These are phyloP conservation scores for Penicillium malachiteum DNA, from an alignment of 495 filamentous ascomycete species.

Conservation along the genomic window DNA sequence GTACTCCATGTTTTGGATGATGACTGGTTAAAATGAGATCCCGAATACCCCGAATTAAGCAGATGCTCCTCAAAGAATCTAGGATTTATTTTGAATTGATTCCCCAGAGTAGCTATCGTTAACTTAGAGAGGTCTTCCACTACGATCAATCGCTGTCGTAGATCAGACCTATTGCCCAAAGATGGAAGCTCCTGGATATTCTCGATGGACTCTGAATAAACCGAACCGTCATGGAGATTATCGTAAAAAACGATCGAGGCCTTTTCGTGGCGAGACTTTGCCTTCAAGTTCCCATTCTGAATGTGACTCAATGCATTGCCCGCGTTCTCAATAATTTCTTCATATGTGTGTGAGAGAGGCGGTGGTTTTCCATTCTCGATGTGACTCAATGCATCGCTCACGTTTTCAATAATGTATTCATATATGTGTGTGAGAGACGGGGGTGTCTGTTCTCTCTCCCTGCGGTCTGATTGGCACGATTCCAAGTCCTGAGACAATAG, in stretches of 20 bases:
- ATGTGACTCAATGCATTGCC: slow-evolving; percentile 10
- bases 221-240: not conserved
- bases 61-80: slow-evolving; percentile 20
- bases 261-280: not conserved
- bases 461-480: not conserved
- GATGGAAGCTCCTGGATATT: not conserved
- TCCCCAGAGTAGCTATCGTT: slow-evolving; percentile 7
- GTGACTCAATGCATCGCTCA: slow-evolving; percentile 8
- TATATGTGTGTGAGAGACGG: not conserved
- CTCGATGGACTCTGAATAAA: not conserved
- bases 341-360: slow-evolving; percentile 6
- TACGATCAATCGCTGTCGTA: slow-evolving; percentile 7
- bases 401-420: slow-evolving; percentile 4
- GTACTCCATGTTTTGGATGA: slow-evolving; percentile 10
- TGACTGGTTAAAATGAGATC: not conserved
- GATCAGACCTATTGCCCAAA: not conserved
- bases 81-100: slow-evolving; percentile 13
- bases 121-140: slow-evolving; percentile 14
- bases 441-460: not conserved
- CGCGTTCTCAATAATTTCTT: slow-evolving; percentile 6
- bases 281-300: slow-evolving; percentile 8
- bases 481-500: not conserved
- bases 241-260: slow-evolving; percentile 12
- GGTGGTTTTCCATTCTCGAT: slow-evolving; percentile 14
- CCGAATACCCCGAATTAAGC: slow-evolving; percentile 13